These are phyloP conservation scores for Colletotrichum zoysiae DNA, from an alignment of 2,329 filamentous ascomycete genomes.

Conservation along the genomic window DNA sequence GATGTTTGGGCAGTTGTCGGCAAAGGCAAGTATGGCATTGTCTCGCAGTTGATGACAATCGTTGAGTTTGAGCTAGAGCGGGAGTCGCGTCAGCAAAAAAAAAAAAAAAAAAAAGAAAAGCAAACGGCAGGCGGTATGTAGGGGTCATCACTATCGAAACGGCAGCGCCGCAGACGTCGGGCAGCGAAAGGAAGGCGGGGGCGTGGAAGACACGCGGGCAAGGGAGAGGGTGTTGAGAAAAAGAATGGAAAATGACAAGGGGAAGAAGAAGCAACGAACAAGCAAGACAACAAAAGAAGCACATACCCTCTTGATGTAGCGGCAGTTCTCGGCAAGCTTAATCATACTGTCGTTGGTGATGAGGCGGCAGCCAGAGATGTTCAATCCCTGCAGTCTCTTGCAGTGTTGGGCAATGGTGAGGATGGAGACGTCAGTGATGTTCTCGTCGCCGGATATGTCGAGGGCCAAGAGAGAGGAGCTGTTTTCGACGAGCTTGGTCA, in stretches of 20 bases:
- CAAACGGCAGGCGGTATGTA: neutral
- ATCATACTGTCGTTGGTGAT: conserved; percentile 90
- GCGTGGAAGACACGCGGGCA: neutral
- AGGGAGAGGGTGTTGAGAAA: neutral
- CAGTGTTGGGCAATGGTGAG: conserved; percentile 84
- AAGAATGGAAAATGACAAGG: neutral
- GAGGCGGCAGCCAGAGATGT: conserved; percentile 87
- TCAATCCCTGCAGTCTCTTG: conserved; percentile 87
- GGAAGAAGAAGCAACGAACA: neutral
- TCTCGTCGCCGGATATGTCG: conserved; percentile 87
- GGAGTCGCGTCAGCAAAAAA: conserved; percentile 48
- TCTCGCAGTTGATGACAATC: conserved; percentile 89
- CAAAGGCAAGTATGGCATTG: conserved; percentile 85
- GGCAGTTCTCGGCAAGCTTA: conserved; percentile 83
- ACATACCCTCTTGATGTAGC: conserved; percentile 85
- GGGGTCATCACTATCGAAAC: neutral
- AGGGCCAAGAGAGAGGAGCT: conserved; percentile 87
- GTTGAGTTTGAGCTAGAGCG: conserved; percentile 86
- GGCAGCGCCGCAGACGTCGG: neutral
- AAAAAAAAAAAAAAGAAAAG: conserved; percentile 5
- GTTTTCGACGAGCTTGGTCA: conserved; percentile 82
- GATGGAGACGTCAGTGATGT: conserved; percentile 87
- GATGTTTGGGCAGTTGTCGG: conserved; percentile 88
- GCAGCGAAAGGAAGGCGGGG: neutral
- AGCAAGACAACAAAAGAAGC: neutral